phyloP scores from a whole-genome alignment of 805 yeast genomes.

The Ascoidea rubescens region DNA sequence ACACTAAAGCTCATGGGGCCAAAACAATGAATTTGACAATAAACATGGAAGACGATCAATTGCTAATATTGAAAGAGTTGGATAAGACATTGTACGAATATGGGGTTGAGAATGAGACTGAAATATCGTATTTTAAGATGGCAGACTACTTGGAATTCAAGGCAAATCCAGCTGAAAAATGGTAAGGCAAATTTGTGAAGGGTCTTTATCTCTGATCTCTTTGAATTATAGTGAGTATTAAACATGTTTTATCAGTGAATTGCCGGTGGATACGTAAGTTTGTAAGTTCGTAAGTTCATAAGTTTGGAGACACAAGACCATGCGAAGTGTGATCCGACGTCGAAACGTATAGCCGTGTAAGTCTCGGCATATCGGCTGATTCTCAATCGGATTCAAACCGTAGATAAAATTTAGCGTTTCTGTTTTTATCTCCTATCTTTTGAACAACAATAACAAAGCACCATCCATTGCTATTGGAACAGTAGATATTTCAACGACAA shows the following conservation, averaged over 20 bases:
- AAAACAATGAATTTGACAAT: slow-evolving; percentile 88
- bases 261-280: no score
- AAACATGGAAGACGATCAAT: slow-evolving; percentile 74
- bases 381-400: no score
- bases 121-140: slow-evolving; percentile 66
- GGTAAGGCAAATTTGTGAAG: slow-evolving; percentile 30
- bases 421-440: slow-evolving; percentile 14
- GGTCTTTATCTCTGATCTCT: no score
- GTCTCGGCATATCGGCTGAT: no score
- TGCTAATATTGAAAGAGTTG: slow-evolving; percentile 44
- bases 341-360: no score
- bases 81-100: slow-evolving; percentile 32
- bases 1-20: slow-evolving; percentile 90
- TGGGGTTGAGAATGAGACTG: slow-evolving; percentile 79
- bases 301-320: no score
- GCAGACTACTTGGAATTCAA: slow-evolving; percentile 56
- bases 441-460: neutral
- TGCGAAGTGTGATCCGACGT: no score
- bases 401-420: no score
- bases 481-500: no score
- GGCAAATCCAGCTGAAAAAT: slow-evolving; percentile 78
- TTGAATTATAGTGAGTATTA: no score
- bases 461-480: neutral
- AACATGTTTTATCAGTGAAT: no score
- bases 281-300: no score